Conservation (phyloP, 2,329 filamentous ascomycete species). For the Seiridium unicorne region DNA sequence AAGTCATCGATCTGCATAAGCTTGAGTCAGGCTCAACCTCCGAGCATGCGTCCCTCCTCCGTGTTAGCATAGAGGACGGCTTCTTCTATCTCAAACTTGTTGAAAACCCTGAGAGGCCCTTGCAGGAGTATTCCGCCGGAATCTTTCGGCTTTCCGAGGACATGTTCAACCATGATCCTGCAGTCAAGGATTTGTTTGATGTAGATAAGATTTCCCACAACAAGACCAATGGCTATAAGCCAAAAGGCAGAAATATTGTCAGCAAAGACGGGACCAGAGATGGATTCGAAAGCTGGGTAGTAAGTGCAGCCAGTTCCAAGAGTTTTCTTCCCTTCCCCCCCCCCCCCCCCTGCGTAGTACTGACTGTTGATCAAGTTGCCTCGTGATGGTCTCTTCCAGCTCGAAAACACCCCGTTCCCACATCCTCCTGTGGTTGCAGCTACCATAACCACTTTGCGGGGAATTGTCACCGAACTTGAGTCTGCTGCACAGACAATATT, state of each 20-base stretch:
- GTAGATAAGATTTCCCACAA: slow-evolving; percentile 3
- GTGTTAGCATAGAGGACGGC: not conserved
- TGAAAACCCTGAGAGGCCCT: not conserved
- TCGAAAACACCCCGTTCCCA: not conserved
- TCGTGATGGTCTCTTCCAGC: not conserved
- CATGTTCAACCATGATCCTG: not conserved
- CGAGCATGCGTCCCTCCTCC: not conserved
- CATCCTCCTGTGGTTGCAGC: not conserved
- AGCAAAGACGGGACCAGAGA: not conserved
- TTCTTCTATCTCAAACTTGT: slow-evolving; percentile 4
- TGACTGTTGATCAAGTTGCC: no score
- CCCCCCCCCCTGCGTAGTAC: no score
- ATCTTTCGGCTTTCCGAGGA: not conserved
- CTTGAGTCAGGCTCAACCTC: not conserved
- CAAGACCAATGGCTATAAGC: slow-evolving; percentile 6
- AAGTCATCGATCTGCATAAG: no score
- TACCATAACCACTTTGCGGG: not conserved
- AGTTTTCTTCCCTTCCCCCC: no score
- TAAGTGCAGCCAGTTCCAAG: no score
- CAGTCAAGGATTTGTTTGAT: not conserved
- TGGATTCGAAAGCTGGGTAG: slow-evolving; percentile 6
- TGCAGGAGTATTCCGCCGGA: not conserved
- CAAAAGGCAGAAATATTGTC: slow-evolving; percentile 3
- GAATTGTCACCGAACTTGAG: not conserved
- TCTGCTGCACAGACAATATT: not conserved